Conservation (phyloP, 1,284 basidiomycete species). For the Sparassis latifolia region DNA sequence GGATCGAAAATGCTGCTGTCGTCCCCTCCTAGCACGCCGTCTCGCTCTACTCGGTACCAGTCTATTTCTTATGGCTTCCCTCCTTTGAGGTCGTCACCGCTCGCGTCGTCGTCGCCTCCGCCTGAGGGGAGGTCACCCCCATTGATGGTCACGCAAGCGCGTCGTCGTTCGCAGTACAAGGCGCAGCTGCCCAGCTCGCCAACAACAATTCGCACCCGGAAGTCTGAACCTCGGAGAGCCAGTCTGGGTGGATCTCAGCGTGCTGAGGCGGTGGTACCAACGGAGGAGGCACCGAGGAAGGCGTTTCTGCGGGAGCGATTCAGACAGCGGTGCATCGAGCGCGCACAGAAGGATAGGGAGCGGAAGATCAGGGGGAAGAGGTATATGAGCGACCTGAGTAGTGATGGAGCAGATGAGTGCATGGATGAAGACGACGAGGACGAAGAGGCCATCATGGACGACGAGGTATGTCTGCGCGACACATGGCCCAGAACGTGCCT, state of each 20-base stretch:
- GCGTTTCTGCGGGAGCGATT: constrained; percentile 55
- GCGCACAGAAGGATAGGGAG: constrained; percentile 47
- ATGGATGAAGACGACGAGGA: constrained; percentile 43
- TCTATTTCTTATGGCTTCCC: constrained; percentile 2
- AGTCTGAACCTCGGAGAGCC: constrained; percentile 3
- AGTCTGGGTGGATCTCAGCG: background rate
- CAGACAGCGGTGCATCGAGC: constrained; percentile 51
- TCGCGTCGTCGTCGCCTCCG: constrained; percentile 16
- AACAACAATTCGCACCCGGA: constrained; percentile 8
- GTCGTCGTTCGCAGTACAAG: constrained; percentile 23
- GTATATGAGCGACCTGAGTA: constrained; percentile 32
- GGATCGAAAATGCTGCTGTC: background rate
- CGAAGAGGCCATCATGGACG: constrained; percentile 47
- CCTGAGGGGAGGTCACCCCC: constrained; percentile 17
- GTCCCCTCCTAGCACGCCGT: constrained; percentile 5
- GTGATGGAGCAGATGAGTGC: constrained; percentile 48
- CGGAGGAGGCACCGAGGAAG: constrained; percentile 34
- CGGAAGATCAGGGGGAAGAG: constrained; percentile 36
- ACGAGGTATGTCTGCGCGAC: constrained; percentile 41
- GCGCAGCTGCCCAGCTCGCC: constrained; percentile 14
- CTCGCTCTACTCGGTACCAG: background rate
- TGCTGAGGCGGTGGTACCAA: constrained; percentile 5
- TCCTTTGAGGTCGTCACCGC: constrained; percentile 21
- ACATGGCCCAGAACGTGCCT: background rate
- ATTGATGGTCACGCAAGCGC: constrained; percentile 14